These are phyloP conservation scores for Alternaria gansuensis DNA, from an alignment of 2,329 filamentous ascomycete genomes.

Conservation along the genomic window DNA sequence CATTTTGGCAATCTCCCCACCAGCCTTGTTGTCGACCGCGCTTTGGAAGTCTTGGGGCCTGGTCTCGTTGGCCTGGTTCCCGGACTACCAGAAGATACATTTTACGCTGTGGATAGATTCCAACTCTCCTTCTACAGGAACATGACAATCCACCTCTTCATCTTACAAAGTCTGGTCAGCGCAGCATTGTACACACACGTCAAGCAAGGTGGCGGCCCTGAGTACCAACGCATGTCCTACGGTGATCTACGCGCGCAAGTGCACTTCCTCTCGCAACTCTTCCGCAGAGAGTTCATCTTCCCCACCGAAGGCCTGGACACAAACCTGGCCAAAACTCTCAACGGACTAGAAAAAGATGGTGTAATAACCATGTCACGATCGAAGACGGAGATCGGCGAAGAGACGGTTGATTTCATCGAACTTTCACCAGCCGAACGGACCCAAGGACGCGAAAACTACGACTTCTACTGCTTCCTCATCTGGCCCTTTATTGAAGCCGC, in stretches of 20 bases:
- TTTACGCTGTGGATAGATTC: slow-evolving; percentile 91
- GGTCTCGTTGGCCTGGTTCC: slow-evolving; percentile 83
- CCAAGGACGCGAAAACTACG: slow-evolving; percentile 89
- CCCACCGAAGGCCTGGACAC: slow-evolving; percentile 80
- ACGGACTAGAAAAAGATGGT: slow-evolving; percentile 77
- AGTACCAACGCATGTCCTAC: slow-evolving; percentile 81
- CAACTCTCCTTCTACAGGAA: slow-evolving; percentile 98
- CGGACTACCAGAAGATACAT: slow-evolving; percentile 87
- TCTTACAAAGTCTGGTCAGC: slow-evolving; percentile 89
- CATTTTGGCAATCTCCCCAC: slow-evolving; percentile 87
- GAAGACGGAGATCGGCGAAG: slow-evolving; percentile 49
- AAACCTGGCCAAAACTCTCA: slow-evolving; percentile 83
- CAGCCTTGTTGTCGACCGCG: slow-evolving; percentile 83
- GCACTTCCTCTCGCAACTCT: slow-evolving; percentile 86
- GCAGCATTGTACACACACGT: slow-evolving; percentile 89
- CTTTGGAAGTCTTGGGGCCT: slow-evolving; percentile 88
- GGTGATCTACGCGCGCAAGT: slow-evolving; percentile 79
- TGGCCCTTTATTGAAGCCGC: slow-evolving; percentile 97
- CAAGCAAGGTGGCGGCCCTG: slow-evolving; percentile 87
- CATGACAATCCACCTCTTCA: slow-evolving; percentile 99
- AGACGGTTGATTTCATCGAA: slow-evolving; percentile 70
- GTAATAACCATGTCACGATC: slow-evolving; percentile 74
- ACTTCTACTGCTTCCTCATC: slow-evolving; percentile 98
- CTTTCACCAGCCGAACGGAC: slow-evolving; percentile 78
- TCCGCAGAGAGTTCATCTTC: slow-evolving; percentile 97